These are phyloP conservation scores for Collybiopsis confluens DNA, from an alignment of 768 basidiomycete genomes.

Conservation along the genomic window DNA sequence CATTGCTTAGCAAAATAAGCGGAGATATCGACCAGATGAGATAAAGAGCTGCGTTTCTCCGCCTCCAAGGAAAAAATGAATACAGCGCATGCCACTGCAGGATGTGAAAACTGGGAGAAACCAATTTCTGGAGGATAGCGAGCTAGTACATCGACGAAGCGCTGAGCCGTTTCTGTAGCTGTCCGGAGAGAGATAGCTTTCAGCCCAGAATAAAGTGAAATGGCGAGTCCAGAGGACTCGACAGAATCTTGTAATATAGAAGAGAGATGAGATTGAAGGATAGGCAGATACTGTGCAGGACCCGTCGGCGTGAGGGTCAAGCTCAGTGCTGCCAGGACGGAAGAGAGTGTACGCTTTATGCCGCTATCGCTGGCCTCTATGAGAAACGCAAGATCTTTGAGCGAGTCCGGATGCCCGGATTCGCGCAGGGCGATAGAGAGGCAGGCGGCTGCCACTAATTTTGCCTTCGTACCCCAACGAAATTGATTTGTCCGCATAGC, in stretches of 20 bases:
- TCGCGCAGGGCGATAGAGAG: conserved; percentile 71
- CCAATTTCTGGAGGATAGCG: conserved; percentile 20
- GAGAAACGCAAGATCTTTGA: conserved; percentile 66
- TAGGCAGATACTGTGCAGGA: conserved; percentile 55
- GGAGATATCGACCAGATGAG: conserved; percentile 54
- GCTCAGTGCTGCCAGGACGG: conserved; percentile 48
- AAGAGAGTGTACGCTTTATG: conserved; percentile 46
- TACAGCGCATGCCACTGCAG: conserved; percentile 62
- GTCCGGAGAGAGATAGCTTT: conserved; percentile 27
- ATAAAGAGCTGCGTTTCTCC: conserved; percentile 48
- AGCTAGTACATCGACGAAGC: conserved; percentile 40
- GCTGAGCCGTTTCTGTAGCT: conserved; percentile 37
- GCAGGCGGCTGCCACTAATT: conserved; percentile 62
- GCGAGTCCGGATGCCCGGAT: conserved; percentile 59
- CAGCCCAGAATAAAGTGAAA: conserved; percentile 37
- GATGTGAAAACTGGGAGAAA: conserved; percentile 32
- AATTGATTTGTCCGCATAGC: conserved; percentile 54
- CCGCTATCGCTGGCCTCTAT: conserved; percentile 48
- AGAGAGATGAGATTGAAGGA: conserved; percentile 50
- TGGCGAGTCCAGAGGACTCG: conserved; percentile 33
- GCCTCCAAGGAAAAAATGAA: conserved; percentile 71
- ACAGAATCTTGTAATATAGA: conserved; percentile 32
- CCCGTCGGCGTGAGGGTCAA: conserved; percentile 52
- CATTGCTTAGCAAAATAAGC: conserved; percentile 49
- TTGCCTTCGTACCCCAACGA: conserved; percentile 75